A percentile compares a stretch with the other conserved stretches of the same genome.
phyloP scores from a whole-genome alignment of 73 alveolate species.

The Paramecium caudatum region DNA sequence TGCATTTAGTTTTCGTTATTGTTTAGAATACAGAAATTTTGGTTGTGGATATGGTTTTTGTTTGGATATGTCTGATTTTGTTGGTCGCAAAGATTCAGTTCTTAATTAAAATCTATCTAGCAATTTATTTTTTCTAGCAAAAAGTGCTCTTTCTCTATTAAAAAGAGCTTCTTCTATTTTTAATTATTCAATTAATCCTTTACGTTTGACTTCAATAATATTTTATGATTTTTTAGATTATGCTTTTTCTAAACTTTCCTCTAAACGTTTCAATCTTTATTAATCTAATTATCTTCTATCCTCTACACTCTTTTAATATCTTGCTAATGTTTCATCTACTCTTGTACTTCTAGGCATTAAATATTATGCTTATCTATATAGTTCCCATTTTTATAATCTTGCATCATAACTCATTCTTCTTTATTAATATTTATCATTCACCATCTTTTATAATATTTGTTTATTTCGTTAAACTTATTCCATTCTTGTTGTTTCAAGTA shows the following conservation, averaged over 20 bases:
- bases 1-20: neutral
- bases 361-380: neutral
- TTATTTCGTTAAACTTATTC: constrained; percentile 1
- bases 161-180: constrained; percentile 27
- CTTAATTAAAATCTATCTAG: neutral
- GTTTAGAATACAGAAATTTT: neutral
- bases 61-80: neutral
- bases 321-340: neutral
- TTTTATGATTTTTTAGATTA: neutral
- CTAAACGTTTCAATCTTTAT: neutral
- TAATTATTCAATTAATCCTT: neutral
- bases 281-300: neutral
- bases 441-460: neutral
- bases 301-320: constrained; percentile 17
- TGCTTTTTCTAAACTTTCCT: constrained; percentile 26
- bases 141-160: neutral
- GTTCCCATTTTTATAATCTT: neutral
- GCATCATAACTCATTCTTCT: constrained; percentile 36
- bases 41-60: constrained; percentile 37
- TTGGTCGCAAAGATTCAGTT: neutral
- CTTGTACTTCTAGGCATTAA: neutral
- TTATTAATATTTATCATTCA: neutral
- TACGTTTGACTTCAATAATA: constrained; percentile 3
- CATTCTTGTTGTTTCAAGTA: neutral
- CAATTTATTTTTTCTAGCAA: neutral